Percentiles rank a stretch among this genome's conserved stretches.
phyloP scores from a whole-genome alignment of 2,329 filamentous ascomycete genomes.

The Arachnomyces sp. region DNA sequence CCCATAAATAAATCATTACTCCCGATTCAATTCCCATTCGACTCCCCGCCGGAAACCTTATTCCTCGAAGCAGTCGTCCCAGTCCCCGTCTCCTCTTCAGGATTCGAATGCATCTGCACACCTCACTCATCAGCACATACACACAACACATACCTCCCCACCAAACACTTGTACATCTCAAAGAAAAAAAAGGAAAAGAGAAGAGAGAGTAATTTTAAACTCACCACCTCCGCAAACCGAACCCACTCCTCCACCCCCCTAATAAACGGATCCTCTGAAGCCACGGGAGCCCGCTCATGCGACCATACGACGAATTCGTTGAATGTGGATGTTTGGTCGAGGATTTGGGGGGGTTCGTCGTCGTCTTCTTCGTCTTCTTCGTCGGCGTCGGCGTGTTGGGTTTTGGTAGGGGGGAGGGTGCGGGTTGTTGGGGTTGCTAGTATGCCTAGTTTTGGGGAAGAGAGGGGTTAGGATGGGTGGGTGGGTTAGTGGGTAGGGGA shows the following conservation, averaged over 20 bases:
- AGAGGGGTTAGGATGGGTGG: constrained; percentile 1
- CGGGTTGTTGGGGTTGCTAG: constrained; percentile 46
- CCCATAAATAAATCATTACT: too few relatives aligned
- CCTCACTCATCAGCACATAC: too few relatives aligned
- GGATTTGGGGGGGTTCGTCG: constrained; percentile 42
- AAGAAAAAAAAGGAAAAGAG: too few relatives aligned
- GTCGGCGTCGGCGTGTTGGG: constrained; percentile 28
- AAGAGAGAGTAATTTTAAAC: constrained; percentile 18
- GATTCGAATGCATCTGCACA: too few relatives aligned
- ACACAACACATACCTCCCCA: too few relatives aligned
- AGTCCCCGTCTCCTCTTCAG: too few relatives aligned
- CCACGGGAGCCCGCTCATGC: constrained; percentile 59
- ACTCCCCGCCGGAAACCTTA: too few relatives aligned
- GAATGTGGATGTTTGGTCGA: constrained; percentile 59
- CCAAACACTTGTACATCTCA: too few relatives aligned
- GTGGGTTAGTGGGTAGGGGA: background rate
- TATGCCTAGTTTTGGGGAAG: constrained; percentile 40
- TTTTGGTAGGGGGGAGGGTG: constrained; percentile 13
- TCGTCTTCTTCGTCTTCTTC: constrained; percentile 40
- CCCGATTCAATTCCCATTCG: too few relatives aligned
- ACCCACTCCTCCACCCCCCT: constrained; percentile 77
- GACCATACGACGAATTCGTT: constrained; percentile 74
- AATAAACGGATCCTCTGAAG: constrained; percentile 58
- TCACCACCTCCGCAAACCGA: constrained; percentile 58
- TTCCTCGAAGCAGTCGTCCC: too few relatives aligned